These are phyloP conservation scores for Chrysoporthe puriensis DNA, from an alignment of 2,329 filamentous ascomycete genomes.

Conservation along the genomic window DNA sequence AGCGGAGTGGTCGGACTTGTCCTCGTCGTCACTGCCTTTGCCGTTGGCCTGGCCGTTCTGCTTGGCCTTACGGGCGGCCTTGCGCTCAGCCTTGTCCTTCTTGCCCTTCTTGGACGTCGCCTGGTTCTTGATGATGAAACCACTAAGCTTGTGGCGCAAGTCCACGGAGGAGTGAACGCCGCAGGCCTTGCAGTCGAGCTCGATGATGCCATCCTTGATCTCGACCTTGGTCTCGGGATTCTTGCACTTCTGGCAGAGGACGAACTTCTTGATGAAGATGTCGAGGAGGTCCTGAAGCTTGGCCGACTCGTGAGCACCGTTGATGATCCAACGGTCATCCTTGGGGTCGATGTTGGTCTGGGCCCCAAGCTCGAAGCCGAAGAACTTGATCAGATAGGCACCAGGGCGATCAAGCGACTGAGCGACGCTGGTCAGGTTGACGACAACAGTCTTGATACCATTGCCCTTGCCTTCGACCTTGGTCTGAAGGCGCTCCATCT, in stretches of 20 bases:
- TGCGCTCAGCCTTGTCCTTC: conserved; percentile 92
- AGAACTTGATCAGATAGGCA: conserved; percentile 98
- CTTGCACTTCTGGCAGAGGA: conserved; percentile 99
- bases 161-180: conserved; percentile 92
- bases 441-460: conserved; percentile 97
- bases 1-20: conserved; percentile 52
- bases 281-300: conserved; percentile 99
- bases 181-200: conserved; percentile 98
- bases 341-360: conserved; percentile 98
- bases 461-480: conserved; percentile 99
- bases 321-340: conserved; percentile 99
- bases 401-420: conserved; percentile 90
- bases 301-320: conserved; percentile 90
- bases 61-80: conserved; percentile 89
- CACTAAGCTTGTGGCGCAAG: conserved; percentile 90
- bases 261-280: conserved; percentile 97
- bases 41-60: conserved; percentile 68
- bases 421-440: conserved; percentile 94
- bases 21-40: conserved; percentile 57
- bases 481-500: conserved; percentile 98
- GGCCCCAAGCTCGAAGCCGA: conserved; percentile 96
- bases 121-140: conserved; percentile 83
- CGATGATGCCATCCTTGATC: conserved; percentile 90
- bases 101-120: conserved; percentile 92
- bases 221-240: conserved; percentile 97